Evolutionary conservation across 371 early-diverging fungal genomes (phyloP), one percentile per base, ranked within the genome.

Genomic region (Fennellomyces sp.): DNA sequence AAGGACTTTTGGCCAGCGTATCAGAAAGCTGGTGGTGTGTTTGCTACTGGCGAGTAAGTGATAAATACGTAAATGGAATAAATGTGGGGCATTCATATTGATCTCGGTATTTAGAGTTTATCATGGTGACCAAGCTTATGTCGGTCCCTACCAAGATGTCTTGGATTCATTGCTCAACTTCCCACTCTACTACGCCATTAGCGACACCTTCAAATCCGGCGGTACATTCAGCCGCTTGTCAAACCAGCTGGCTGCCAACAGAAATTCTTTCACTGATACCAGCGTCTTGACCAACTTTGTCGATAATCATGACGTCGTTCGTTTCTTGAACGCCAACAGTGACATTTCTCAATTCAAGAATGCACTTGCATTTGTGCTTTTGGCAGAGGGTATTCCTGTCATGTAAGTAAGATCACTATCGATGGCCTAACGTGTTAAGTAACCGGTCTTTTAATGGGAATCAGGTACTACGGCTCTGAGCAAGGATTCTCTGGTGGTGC

Each of bases 391-490:
- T 15, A 75, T 78, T 30, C 73, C 75, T 23, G 56, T 64, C 5
- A 28, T 72, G n/a, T n/a, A n/a, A n/a, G n/a, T n/a, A n/a, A n/a
- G n/a, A n/a, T n/a, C n/a, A n/a, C n/a, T n/a, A n/a, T n/a, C n/a
- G n/a, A n/a, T n/a, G n/a, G n/a, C n/a, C n/a, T n/a, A n/a, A n/a
- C n/a, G n/a, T n/a, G n/a, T n/a, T n/a, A n/a, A n/a, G n/a, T n/a
- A n/a, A n/a, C n/a, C n/a, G n/a, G n/a, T n/a, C n/a, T n/a, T n/a
- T n/a, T n/a, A n/a, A n/a, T n/a, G n/a, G n/a, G n/a, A n/a, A n/a
- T n/a, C n/a, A 33, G 6, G 25, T 78, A 75, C 42, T 72, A 75
- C 56, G 78, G 78, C 19, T 66, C 73, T n/a, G 78, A 78, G 33
- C 75, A 75, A 65, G 65, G 54, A 3, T 75, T 62, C 68, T 56